These are phyloP conservation scores for Vitis rotundifolia DNA, from an alignment of 164 flowering plant genomes.

Conservation along the genomic window DNA sequence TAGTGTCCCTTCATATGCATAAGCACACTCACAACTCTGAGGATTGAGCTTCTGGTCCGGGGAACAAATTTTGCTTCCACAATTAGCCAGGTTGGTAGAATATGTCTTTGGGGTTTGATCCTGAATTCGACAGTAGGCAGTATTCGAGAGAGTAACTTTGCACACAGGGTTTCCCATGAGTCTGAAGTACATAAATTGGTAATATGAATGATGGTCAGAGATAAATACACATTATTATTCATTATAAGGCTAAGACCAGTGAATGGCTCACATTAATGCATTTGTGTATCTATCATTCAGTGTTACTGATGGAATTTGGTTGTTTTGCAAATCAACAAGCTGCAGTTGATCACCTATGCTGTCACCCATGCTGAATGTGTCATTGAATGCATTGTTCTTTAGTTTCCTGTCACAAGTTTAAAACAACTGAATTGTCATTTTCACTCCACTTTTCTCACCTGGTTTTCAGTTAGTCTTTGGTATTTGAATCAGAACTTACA, in stretches of 20 bases:
- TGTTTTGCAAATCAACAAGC: slow-evolving; percentile 75
- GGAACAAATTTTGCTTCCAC: slow-evolving; percentile 54
- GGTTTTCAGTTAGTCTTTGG: too few relatives aligned
- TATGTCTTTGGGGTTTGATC: slow-evolving; percentile 38
- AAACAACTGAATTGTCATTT: neutral
- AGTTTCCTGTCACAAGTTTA: slow-evolving; percentile 51
- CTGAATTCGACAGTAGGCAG: slow-evolving; percentile 61
- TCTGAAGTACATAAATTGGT: slow-evolving; percentile 29
- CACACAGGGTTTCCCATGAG: slow-evolving; percentile 86
- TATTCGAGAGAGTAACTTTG: slow-evolving; percentile 31
- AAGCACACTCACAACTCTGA: slow-evolving; percentile 81
- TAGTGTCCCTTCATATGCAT: slow-evolving; percentile 80
- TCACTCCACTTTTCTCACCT: neutral
- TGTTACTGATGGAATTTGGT: slow-evolving; percentile 46
- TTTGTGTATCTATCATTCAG: slow-evolving; percentile 46
- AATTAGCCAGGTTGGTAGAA: slow-evolving; percentile 67
- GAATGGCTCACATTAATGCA: slow-evolving; percentile 56
- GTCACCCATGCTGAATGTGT: slow-evolving; percentile 58
- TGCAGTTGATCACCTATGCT: slow-evolving; percentile 58
- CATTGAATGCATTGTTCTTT: slow-evolving; percentile 66
- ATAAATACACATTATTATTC: too few relatives aligned
- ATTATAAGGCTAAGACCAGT: neutral
- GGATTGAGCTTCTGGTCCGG: slow-evolving; percentile 60
- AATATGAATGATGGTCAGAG: slow-evolving; percentile 1
- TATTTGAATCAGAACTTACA: slow-evolving; percentile 49